Base-by-base conservation (phyloP, 345 rosid genomes). In the Cardiospermum halicacabum region DNA sequence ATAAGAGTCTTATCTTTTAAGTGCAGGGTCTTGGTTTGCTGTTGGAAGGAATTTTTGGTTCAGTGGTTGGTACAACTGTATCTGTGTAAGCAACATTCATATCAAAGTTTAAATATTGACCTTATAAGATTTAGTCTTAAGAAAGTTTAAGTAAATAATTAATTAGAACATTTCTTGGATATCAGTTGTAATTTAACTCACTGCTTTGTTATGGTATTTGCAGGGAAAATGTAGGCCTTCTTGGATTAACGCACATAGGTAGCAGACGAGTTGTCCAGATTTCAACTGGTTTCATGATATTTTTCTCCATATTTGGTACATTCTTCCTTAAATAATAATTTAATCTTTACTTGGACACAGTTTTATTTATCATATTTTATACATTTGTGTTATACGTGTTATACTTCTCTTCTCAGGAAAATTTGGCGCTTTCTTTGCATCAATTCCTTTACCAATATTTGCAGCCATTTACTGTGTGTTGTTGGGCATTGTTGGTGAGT, bases 181-280 rank as follows among this genome's bases (percentile, higher is more conserved):
- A n/a, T 47, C 22, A 16, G 15, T 18, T 71, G 51, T 63, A 50
- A 36, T 36, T 39, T 62, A 8, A 28, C n/a, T 60, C 47, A 27
- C 58, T 5, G 7, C 57, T 36, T 68, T 34, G 3, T 2, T 57
- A 36, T 67, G 60, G 42, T 73, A 34, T 50, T n/a, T 80, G 75
- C 92, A 93, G 99, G 51, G 99, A 94, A 84, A 94, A 94, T 69
- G 92, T 91, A 5, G 97, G 99, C 74, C 95, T 94, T 34, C 91
- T 91, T 34, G 97, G 96, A 69, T 80, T 89, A 13, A 94, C 97
- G 3, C 84, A 69, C 68, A 85, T 91, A 63, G 99, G 99, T 58
- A 94, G 99, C 84, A 82, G 99, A 78, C 80, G 99, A 73, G 97
- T 83, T 53, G 91, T 94, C 70, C 97, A 94, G 78, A 72, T 94